These are phyloP conservation scores for Wickerhamomyces sydowiorum DNA, from an alignment of 805 yeast genomes.

Conservation along the genomic window DNA sequence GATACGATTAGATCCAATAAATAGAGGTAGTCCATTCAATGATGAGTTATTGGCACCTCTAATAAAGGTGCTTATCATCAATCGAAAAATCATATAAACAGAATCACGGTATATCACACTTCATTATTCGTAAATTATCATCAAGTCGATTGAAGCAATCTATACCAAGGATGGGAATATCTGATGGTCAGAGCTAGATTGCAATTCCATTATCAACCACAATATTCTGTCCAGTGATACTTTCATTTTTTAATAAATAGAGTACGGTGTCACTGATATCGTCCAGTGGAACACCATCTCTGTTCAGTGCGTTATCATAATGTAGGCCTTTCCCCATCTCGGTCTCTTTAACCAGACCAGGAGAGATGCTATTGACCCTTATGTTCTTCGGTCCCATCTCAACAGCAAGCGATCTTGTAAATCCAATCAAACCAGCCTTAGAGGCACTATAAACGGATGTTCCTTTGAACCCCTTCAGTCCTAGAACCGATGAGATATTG, in stretches of 20 bases:
- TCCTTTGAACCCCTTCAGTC: slow-evolving; percentile 45
- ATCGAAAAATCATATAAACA: too few species aligned
- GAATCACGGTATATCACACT: too few species aligned
- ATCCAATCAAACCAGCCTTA: slow-evolving; percentile 64
- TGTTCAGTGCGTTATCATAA: slow-evolving; percentile 14
- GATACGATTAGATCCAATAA: too few species aligned
- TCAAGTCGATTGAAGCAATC: too few species aligned
- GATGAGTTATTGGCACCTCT: too few species aligned
- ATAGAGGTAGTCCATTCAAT: too few species aligned
- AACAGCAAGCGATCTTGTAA: slow-evolving; percentile 50
- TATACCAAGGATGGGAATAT: too few species aligned
- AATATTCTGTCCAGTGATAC: slow-evolving; percentile 26
- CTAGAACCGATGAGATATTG: slow-evolving; percentile 64
- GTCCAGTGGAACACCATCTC: slow-evolving; percentile 12
- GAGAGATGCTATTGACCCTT: slow-evolving; percentile 59
- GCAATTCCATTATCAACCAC: slow-evolving; percentile 25
- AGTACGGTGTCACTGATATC: slow-evolving; percentile 20
- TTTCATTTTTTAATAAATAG: slow-evolving; percentile 15
- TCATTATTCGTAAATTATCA: too few species aligned
- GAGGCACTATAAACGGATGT: slow-evolving; percentile 62
- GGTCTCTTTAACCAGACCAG: slow-evolving; percentile 63
- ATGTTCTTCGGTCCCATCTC: slow-evolving; percentile 52
- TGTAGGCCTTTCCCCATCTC: slow-evolving; percentile 39
- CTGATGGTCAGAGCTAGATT: slow-evolving; percentile 2
- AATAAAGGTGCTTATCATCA: too few species aligned